These are phyloP conservation scores for Mycena indigotica DNA, from an alignment of 768 basidiomycete species.

Conservation along the genomic window DNA sequence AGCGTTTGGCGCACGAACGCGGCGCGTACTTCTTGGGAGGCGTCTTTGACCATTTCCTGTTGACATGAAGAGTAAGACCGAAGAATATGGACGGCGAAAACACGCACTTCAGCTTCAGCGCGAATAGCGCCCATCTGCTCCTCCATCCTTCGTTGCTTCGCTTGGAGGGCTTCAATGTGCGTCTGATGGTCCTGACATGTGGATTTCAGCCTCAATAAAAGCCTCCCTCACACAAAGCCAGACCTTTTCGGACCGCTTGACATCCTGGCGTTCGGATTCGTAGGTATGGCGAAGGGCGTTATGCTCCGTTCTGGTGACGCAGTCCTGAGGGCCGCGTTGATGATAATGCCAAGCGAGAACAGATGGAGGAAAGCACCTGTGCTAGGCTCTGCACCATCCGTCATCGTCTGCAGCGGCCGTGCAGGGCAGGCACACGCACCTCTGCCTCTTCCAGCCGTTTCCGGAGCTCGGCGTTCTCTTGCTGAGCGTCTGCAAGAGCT, in stretches of 20 bases:
- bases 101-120: background rate
- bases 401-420: background rate
- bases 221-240: background rate
- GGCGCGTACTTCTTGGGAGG: background rate
- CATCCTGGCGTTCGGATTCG: background rate
- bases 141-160: background rate
- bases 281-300: background rate
- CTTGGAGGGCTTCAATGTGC: background rate
- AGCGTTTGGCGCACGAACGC: background rate
- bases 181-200: background rate
- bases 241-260: background rate
- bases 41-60: background rate
- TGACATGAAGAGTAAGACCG: background rate
- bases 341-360: background rate
- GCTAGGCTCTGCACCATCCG: background rate
- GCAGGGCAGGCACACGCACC: background rate
- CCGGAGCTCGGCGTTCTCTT: background rate
- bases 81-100: background rate
- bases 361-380: background rate
- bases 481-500: background rate
- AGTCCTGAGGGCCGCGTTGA: background rate
- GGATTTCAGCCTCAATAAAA: background rate
- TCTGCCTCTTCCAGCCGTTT: background rate
- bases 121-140: background rate
- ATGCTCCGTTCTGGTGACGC: background rate